Percentiles rank a stretch among this genome's conserved stretches.
Conservation (phyloP, 31 red algal species). For the Porphyra umbilicalis region DNA sequence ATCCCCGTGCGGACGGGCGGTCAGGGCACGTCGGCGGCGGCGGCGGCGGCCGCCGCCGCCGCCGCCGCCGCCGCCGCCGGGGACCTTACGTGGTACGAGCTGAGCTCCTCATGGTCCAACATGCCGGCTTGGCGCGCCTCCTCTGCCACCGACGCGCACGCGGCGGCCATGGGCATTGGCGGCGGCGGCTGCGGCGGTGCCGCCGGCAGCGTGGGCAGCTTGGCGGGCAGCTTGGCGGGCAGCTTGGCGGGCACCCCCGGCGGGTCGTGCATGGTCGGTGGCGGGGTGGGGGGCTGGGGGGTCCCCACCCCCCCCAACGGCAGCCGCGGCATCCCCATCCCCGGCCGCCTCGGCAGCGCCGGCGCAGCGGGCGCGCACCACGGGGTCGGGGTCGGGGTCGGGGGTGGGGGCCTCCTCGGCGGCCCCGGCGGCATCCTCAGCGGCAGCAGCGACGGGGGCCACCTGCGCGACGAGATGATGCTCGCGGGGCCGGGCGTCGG, state of each 20-base stretch:
- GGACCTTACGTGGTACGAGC: constrained; percentile 18
- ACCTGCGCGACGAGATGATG: background rate
- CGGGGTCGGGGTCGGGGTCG: background rate
- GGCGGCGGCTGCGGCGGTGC: constrained; percentile 20
- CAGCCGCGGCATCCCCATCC: background rate
- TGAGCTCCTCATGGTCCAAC: constrained; percentile 61
- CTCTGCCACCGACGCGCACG: background rate
- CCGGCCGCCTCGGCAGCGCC: background rate
- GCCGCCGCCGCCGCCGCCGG: background rate
- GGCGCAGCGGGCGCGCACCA: background rate
- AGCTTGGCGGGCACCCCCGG: background rate
- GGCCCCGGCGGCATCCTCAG: background rate
- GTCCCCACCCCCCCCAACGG: background rate
- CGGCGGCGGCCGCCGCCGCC: background rate
- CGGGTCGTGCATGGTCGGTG: background rate
- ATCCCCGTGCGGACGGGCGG: constrained; percentile 8
- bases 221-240: background rate
- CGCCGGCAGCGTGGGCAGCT: no score
- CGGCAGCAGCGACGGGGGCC: background rate
- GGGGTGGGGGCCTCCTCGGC: background rate
- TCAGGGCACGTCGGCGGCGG: background rate
- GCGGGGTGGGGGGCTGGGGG: background rate
- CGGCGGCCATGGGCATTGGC: constrained; percentile 20
- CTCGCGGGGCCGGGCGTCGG: background rate
- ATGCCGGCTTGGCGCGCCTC: constrained; percentile 30